phyloP scores from a whole-genome alignment of 1,139 yeast genomes.

The Kodamaea sp. region DNA sequence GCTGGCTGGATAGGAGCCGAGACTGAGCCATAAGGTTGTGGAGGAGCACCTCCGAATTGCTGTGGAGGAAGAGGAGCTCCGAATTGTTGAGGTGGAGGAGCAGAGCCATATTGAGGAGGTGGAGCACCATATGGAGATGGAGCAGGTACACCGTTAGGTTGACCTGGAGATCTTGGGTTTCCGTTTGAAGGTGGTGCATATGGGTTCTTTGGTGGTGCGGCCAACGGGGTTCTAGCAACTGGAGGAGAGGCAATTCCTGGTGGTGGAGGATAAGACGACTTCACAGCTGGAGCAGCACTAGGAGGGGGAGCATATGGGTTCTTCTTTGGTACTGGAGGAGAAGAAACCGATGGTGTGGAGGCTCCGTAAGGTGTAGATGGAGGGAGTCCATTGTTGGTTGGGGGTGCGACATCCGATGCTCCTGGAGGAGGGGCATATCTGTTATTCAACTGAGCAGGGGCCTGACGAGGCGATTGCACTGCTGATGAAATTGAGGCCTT shows the following conservation, averaged over 20 bases:
- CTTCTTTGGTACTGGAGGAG: slow-evolving; percentile 20
- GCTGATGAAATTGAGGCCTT: slow-evolving; percentile 18
- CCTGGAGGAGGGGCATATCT: slow-evolving; percentile 46
- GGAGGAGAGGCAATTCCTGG: slow-evolving; percentile 6
- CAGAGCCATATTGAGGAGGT: slow-evolving; percentile 13
- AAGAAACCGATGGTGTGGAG: slow-evolving; percentile 12
- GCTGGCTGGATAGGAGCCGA: slow-evolving; percentile 7
- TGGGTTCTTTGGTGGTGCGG: slow-evolving; percentile 40
- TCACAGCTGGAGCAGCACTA: slow-evolving; percentile 6
- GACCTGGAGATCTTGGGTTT: neutral
- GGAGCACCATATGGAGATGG: no score
- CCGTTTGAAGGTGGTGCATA: slow-evolving; percentile 32
- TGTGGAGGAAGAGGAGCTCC: slow-evolving; percentile 26
- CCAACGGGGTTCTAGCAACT: slow-evolving; percentile 14
- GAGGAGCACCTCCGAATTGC: slow-evolving; percentile 4
- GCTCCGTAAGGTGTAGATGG: slow-evolving; percentile 10
- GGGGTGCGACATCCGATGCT: slow-evolving; percentile 5
- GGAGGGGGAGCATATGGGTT: slow-evolving; percentile 20
- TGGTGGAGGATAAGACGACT: slow-evolving; percentile 17
- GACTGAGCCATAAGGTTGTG: slow-evolving; percentile 8
- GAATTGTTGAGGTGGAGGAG: slow-evolving; percentile 16
- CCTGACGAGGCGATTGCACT: slow-evolving; percentile 20
- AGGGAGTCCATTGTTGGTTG: slow-evolving; percentile 9
- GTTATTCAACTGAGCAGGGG: slow-evolving; percentile 22
- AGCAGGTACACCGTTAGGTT: slow-evolving; percentile 10